Evolutionary conservation across 768 basidiomycete genomes (phyloP), one percentile per base, ranked within the genome.

Genomic region (Trametopsis cervina): DNA sequence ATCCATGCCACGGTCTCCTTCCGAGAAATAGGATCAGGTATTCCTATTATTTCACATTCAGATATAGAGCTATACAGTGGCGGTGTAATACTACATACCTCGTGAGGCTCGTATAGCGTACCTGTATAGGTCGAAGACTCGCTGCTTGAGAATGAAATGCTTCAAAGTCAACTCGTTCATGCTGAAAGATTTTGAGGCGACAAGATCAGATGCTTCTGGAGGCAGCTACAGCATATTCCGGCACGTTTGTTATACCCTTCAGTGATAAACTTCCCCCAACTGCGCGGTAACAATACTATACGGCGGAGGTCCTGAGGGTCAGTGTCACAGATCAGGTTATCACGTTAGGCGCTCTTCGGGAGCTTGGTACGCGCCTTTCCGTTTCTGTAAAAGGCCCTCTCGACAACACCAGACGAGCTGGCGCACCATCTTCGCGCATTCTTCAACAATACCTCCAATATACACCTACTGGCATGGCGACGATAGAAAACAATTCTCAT

Each of bases 1-100:
- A 89, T 77, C 85, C 87, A 90, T 18, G 62, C 58, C 5, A 88
- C 64, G 0, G 86, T 86, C 57, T 89, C 86, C 50, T 64, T 63
- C 50, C 87, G 75, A 23, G 82, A 71, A 49, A 61, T 59, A 44
- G 71, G 71, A 65, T 89, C 76, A 27, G 77, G 78, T 42, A 90
- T 81, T 36, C 63, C 88, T 89, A 33, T 7, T 33, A 15, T 33
- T n/a, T n/a, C n/a, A 33, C 29, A 26, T 21, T 4, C 25, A 18
- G 3, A 29, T n/a, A 33, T 22, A 54, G 48, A 59, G 46, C 18
- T 13, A 15, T 39, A 33, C 40, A 11, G 0, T 25, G 42, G n/a
- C n/a, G n/a, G n/a, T n/a, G n/a, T n/a, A n/a, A n/a, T n/a, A n/a
- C n/a, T 25, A 58, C 64, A 53, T 58, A 86, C 88, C 71, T 71